Evolutionary conservation across 129 eudicot species (phyloP).

Genomic region (Chrysanthemum makinoi): DNA sequence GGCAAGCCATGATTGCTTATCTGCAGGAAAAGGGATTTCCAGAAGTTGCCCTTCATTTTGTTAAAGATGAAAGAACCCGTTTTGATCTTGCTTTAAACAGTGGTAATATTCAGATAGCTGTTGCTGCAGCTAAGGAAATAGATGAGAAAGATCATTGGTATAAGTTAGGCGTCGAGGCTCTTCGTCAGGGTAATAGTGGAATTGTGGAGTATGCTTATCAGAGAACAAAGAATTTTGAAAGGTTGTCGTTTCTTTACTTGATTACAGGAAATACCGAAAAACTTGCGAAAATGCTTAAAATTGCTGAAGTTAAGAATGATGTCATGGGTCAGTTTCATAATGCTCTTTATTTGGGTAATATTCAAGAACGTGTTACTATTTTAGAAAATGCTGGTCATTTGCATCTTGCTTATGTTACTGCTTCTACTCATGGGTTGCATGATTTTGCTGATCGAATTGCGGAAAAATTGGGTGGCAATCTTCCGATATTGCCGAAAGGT

Average conservation of each 20-base stretch:
- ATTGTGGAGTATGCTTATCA: constrained; percentile 56
- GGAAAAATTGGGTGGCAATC: constrained; percentile 30
- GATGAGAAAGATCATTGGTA: constrained; percentile 58
- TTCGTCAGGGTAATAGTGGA: constrained; percentile 53
- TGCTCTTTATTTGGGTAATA: constrained; percentile 44
- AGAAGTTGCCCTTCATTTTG: constrained; percentile 40
- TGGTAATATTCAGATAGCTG: constrained; percentile 35
- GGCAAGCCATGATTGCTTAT: constrained; percentile 56
- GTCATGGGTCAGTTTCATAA: constrained; percentile 59
- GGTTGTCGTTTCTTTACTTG: constrained; percentile 46
- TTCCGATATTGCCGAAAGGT: constrained; percentile 42
- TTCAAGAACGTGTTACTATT: constrained; percentile 40
- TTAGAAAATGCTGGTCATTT: constrained; percentile 51
- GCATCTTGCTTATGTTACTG: constrained; percentile 51
- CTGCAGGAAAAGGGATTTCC: constrained; percentile 52
- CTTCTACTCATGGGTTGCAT: constrained; percentile 40
- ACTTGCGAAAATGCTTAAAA: constrained; percentile 44
- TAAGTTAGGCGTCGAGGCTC: constrained; percentile 48
- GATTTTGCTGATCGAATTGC: constrained; percentile 43
- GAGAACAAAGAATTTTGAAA: constrained; percentile 48
- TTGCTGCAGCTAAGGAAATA: constrained; percentile 51
- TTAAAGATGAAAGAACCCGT: constrained; percentile 3
- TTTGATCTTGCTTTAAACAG: background rate
- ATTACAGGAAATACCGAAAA: constrained; percentile 44
- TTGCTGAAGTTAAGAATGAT: constrained; percentile 48